phyloP scores from a whole-genome alignment of 129 eudicot genomes.

The Silybum marianum region DNA sequence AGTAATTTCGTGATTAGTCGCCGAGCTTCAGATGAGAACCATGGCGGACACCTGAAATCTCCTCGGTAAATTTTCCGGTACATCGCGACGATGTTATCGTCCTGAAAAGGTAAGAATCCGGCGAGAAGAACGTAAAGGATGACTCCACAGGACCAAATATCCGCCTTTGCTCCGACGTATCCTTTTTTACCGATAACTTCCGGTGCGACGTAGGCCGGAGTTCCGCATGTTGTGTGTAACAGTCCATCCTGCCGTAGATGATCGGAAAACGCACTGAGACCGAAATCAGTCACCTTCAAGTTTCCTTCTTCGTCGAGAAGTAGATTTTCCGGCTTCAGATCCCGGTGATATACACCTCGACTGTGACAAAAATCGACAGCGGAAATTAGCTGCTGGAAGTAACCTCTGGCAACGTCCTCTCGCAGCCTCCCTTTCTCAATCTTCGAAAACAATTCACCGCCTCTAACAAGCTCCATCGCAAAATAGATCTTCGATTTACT shows the following conservation, averaged over 20 bases:
- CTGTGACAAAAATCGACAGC: constrained; percentile 96
- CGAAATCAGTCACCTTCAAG: constrained; percentile 84
- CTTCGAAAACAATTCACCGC: constrained; percentile 83
- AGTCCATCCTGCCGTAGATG: constrained; percentile 73
- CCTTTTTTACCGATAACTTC: constrained; percentile 88
- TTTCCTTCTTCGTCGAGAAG: constrained; percentile 74
- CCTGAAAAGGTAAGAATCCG: constrained; percentile 85
- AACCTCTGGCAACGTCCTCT: constrained; percentile 65
- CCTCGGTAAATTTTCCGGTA: constrained; percentile 78
- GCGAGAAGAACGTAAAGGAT: constrained; percentile 74
- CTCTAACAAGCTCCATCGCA: constrained; percentile 84
- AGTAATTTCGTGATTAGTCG: constrained; percentile 58
- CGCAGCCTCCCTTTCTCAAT: constrained; percentile 54
- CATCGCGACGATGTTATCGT: constrained; percentile 68
- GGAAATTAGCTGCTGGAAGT: constrained; percentile 82
- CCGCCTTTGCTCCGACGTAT: constrained; percentile 81
- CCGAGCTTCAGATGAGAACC: constrained; percentile 82
- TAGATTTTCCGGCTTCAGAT: constrained; percentile 83
- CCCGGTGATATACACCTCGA: constrained; percentile 87
- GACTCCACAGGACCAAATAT: constrained; percentile 94
- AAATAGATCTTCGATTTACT: constrained; percentile 79
- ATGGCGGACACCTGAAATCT: constrained; percentile 88
- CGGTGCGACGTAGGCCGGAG: constrained; percentile 93
- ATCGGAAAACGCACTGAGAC: constrained; percentile 71
- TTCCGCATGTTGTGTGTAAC: constrained; percentile 86